Evolutionary conservation across 192 early-diverging fungal species (phyloP), one percentile per base, ranked within the genome.

Genomic region (Podila clonocystis): DNA sequence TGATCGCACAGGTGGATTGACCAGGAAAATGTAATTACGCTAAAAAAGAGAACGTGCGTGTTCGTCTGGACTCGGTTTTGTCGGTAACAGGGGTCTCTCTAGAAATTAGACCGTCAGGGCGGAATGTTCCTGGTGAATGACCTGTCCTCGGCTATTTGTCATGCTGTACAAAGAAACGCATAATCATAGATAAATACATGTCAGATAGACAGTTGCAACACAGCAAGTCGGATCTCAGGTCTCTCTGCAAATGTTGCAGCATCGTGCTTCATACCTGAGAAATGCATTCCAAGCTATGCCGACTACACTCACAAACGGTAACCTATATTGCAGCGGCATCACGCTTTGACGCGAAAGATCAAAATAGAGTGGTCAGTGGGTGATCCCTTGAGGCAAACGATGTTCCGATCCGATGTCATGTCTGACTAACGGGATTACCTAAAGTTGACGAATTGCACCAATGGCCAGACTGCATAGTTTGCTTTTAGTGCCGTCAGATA

Each of bases 271-370:
- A 45, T 89, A 91, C 33, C 91, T 93, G 29, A 94, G 85, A 78
- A 91, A 93, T 9, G 87, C 78, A 62, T 92, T 93, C 93, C 93
- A 94, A 20, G 91, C 85, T n/a, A 94, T 87, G 45, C 92, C 91
- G 30, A 92, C 82, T 6, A 85, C 82, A 67, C 92, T 93, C 34
- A 90, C 88, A 75, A 94, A 92, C 15, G 93, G 93, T 24, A 94
- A 82, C 15, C 92, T 82, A 60, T 88, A 91, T 15, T 84, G 70
- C 36, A 91, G 75, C 2, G 93, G 93, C 58, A 92, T 82, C 74
- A 91, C 57, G 52, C 77, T 45, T 41, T 45, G 15, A 45, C 2
- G 41, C 12, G 41, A 41, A 41, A 11, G 13, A 41, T 41, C 41
- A 15, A 45, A 15, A 12, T n/a, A 62, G 49, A 26, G 48, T 34